Conservation (phyloP, 305 asterid species). For the Fraxinus xanthoxyloides region DNA sequence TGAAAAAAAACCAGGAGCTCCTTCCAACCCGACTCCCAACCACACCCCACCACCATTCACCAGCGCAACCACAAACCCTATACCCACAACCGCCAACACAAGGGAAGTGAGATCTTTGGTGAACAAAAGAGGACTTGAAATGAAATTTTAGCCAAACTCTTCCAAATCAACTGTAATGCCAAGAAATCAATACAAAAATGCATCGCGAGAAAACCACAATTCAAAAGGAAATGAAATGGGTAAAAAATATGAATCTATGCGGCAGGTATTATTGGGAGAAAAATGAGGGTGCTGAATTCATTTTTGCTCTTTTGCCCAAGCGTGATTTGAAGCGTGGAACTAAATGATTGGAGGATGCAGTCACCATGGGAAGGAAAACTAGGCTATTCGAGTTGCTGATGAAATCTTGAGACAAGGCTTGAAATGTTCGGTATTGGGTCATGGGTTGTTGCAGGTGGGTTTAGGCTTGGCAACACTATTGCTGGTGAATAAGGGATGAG, state of each 20-base stretch:
- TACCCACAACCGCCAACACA: not conserved
- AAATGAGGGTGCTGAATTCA: not conserved
- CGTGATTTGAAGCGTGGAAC: not conserved
- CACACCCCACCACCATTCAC: not conserved
- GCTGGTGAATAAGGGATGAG: not conserved
- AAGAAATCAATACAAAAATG: not conserved
- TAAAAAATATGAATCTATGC: not conserved
- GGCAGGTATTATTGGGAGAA: not conserved
- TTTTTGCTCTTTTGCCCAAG: not conserved
- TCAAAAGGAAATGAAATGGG: not conserved
- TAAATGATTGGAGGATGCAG: not conserved
- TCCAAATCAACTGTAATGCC: not conserved
- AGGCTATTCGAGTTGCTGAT: not conserved
- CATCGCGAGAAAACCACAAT: not conserved
- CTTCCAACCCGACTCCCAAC: not conserved
- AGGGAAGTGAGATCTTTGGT: not conserved
- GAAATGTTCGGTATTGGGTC: not conserved
- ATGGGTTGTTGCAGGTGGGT: not conserved
- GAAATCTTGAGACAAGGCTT: not conserved
- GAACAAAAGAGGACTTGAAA: not conserved
- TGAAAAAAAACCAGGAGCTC: not conserved
- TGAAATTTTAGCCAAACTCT: not conserved
- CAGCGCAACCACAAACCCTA: not conserved
- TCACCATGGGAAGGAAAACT: not conserved
- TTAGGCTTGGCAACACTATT: not conserved